Evolutionary conservation across 805 yeast species (phyloP).

Genomic region (Starmerella scarabaei): DNA sequence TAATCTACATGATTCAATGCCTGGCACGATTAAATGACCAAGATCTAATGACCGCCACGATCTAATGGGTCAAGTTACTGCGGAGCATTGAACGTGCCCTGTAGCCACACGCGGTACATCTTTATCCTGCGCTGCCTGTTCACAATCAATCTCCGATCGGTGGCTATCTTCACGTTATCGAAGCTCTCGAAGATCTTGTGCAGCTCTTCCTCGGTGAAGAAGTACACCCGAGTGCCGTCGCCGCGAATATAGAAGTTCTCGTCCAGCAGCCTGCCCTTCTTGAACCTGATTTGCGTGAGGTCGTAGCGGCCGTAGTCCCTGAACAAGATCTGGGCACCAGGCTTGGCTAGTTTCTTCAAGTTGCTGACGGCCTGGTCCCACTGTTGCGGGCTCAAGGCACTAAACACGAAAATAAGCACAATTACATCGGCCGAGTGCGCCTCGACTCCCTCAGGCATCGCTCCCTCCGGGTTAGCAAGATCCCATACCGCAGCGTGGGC

Average conservation of each 20-base stretch:
- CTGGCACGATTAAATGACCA: too few relatives aligned
- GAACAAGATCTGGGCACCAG: slow-evolving; percentile 81
- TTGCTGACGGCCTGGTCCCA: slow-evolving; percentile 75
- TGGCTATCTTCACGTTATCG: slow-evolving; percentile 61
- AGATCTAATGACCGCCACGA: too few relatives aligned
- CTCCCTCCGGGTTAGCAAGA: slow-evolving; percentile 59
- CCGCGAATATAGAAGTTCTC: slow-evolving; percentile 95
- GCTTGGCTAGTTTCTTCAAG: slow-evolving; percentile 60
- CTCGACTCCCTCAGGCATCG: slow-evolving; percentile 72
- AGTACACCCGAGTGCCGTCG: slow-evolving; percentile 94
- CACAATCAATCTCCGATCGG: slow-evolving; percentile 81
- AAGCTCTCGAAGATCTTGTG: slow-evolving; percentile 57
- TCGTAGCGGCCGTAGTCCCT: slow-evolving; percentile 95
- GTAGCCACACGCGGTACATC: slow-evolving; percentile 96
- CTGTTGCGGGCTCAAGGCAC: slow-evolving; percentile 83
- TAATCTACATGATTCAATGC: too few relatives aligned
- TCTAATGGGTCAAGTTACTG: too few relatives aligned
- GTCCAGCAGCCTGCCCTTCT: slow-evolving; percentile 70
- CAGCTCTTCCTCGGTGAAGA: slow-evolving; percentile 89
- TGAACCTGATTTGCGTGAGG: slow-evolving; percentile 87
- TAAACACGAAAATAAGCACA: slow-evolving; percentile 89
- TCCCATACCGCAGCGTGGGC: slow-evolving; percentile 94
- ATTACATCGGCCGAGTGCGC: slow-evolving; percentile 77
- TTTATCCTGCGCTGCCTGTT: slow-evolving; percentile 84
- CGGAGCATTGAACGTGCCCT: slow-evolving; percentile 53